Base-by-base conservation (phyloP, 2,329 filamentous ascomycete genomes). In the Cladophialophora immunda region DNA sequence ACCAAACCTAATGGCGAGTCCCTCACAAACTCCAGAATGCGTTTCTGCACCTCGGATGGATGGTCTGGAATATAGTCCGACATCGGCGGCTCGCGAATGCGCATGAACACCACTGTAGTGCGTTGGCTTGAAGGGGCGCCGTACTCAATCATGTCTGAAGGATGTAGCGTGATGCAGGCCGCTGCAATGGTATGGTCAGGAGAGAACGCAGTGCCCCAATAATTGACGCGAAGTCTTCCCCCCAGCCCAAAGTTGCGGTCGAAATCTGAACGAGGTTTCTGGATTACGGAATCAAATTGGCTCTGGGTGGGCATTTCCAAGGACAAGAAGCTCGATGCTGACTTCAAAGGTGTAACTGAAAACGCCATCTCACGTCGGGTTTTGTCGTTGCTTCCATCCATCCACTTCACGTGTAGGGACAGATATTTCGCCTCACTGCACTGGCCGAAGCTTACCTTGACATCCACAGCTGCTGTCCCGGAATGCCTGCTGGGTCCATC, bases 81-180 rank as follows among this genome's bases (percentile, higher is more conserved):
- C 3, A 17, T 6, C 36, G 52, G 13, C 27, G 45, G 47, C 22
- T 61, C 19, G 36, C 34, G 53, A 17, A 57, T 22, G 47, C 32
- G 47, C 29, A 34, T 34, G 54, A 71, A 69, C 19, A 65, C 53
- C 17, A 71, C 30, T 15, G 54, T 58, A 9, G 62, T 66, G 17
- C 58, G 67, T 32, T 69, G 65, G 30, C 30, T 57, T 3, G 65
- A 65, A 3, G 67, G 65, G 25, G 58, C 57, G 32, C 54, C 63
- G 53, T 88, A 88, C 67, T 88, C 84, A 15, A 87, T 77, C 77
- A 85, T 83, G 72, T 88, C 83, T 3, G 81, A 84, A 0, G 86
- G 86, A 72, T 89, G 85, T 30, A 85, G 71, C 1, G 83, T 85
- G 55, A 83, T 78, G 63, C 82, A 84, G 3, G 80, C 79, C 4